These are phyloP conservation scores for Evernia prunastri DNA, from an alignment of 495 filamentous ascomycete genomes.

Conservation along the genomic window DNA sequence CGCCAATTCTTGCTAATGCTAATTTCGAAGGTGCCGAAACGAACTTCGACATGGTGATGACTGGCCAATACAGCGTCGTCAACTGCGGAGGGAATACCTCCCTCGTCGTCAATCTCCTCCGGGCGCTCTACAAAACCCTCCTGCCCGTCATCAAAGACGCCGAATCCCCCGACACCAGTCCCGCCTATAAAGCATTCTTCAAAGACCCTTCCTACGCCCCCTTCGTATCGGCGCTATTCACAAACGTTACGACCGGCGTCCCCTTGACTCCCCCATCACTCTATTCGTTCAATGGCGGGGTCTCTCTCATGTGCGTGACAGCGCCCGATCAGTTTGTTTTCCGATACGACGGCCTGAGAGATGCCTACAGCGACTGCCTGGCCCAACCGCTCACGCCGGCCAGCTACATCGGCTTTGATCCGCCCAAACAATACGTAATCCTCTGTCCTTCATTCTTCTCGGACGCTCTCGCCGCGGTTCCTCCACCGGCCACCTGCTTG, in stretches of 20 bases:
- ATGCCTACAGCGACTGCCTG: background rate
- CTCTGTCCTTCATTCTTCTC: constrained; percentile 4
- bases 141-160: constrained; percentile 3
- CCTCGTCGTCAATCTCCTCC: background rate
- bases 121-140: background rate
- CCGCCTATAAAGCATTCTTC: constrained; percentile 3
- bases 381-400: background rate
- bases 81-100: background rate
- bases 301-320: background rate
- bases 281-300: background rate
- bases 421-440: background rate
- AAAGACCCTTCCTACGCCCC: constrained; percentile 12
- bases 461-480: background rate
- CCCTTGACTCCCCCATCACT: background rate
- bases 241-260: background rate
- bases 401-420: background rate
- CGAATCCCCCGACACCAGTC: background rate
- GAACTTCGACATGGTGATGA: background rate
- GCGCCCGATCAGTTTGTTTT: background rate
- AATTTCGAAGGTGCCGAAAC: background rate
- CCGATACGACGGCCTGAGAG: background rate
- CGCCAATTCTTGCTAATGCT: background rate
- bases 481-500: background rate
- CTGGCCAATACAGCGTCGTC: background rate
- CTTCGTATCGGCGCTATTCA: background rate